A percentile compares a stretch with the other conserved stretches of the same genome.
Conservation (phyloP, 768 basidiomycete species). For the Punctularia strigosozonata region DNA sequence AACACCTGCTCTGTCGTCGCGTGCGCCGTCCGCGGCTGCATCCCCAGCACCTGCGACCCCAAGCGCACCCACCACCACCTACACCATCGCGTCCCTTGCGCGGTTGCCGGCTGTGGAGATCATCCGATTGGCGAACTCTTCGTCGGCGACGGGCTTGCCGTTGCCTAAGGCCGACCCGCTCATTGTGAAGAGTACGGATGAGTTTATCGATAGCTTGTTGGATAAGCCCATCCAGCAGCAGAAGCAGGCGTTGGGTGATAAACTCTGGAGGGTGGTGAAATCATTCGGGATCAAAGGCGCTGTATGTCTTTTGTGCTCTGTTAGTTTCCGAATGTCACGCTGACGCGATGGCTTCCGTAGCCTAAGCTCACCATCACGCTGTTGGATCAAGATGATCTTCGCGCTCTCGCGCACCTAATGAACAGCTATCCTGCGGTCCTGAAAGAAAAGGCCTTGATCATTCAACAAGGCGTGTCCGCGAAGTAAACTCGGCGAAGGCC, state of each 20-base stretch:
- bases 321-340: not conserved
- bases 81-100: conserved; percentile 64
- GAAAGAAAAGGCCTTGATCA: conserved; percentile 55
- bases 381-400: conserved; percentile 77
- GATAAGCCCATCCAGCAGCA: conserved; percentile 45
- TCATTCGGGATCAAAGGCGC: conserved; percentile 74
- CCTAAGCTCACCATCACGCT: conserved; percentile 79
- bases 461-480: too few relatives aligned
- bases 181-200: conserved; percentile 48
- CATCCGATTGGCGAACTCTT: conserved; percentile 45
- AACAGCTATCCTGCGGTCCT: conserved; percentile 76
- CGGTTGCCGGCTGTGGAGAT: conserved; percentile 69
- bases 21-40: conserved; percentile 59
- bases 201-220: conserved; percentile 53
- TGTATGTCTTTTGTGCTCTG: conserved; percentile 27
- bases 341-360: conserved; percentile 20
- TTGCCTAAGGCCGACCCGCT: conserved; percentile 12
- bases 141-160: conserved; percentile 26
- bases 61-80: conserved; percentile 20
- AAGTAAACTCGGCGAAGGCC: too few relatives aligned
- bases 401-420: conserved; percentile 75
- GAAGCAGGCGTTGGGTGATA: conserved; percentile 76
- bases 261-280: conserved; percentile 59
- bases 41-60: conserved; percentile 62
- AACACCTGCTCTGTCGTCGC: conserved; percentile 68